phyloP scores from a whole-genome alignment of 225 moss, liverwort and hornwort genomes.

The Pseudoscleropodium purum region DNA sequence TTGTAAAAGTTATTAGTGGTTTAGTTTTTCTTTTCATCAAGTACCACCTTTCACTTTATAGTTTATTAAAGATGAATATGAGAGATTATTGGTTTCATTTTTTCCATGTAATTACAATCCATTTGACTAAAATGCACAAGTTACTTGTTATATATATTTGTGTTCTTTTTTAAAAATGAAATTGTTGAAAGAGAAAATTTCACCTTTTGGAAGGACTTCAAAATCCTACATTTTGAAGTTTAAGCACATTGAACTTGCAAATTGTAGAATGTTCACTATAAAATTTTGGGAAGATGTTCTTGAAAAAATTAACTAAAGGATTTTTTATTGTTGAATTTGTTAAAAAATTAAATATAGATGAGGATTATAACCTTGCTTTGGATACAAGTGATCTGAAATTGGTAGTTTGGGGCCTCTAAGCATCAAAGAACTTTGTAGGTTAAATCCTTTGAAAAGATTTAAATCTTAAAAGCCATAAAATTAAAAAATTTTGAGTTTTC shows the following conservation, averaged over 20 bases:
- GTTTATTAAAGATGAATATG: no score
- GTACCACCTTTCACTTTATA: not conserved
- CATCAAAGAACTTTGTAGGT: fast-evolving
- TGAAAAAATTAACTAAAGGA: not conserved
- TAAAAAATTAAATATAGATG: not conserved
- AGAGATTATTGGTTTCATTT: no score
- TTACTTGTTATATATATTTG: no score
- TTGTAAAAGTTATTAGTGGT: not conserved
- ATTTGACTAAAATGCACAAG: no score
- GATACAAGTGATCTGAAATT: not conserved
- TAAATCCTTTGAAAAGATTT: not conserved
- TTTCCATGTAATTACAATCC: no score
- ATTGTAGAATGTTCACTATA: not conserved
- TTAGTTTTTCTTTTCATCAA: not conserved
- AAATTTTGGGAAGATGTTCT: not conserved
- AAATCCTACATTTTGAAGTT: not conserved
- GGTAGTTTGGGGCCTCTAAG: not conserved
- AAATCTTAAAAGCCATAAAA: not conserved
- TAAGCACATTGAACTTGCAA: not conserved
- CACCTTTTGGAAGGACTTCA: not conserved
- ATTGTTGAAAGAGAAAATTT: no score
- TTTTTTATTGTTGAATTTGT: not conserved
- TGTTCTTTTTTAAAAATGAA: no score
- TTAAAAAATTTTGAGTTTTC: no score
- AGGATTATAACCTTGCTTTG: not conserved